Evolutionary conservation across 2,329 filamentous ascomycete genomes (phyloP), one percentile per base, ranked within the genome.

Genomic region (Exophiala dermatitidis): DNA sequence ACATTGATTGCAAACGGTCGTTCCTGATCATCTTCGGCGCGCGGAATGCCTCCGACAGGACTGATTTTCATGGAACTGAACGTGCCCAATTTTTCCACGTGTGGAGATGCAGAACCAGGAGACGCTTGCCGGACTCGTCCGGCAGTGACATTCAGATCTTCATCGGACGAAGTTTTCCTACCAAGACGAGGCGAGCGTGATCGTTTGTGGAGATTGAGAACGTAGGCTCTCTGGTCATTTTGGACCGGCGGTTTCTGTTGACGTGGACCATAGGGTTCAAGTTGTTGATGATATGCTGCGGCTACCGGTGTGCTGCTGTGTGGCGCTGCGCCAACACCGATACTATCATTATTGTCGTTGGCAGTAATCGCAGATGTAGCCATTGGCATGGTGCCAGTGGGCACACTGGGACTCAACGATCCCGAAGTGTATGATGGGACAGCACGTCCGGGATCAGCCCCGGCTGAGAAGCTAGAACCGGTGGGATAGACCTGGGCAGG

Each of bases 1-100:
- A 71, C 59, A 1, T 58, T 65, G 44, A 71, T 66, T 9, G 64
- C 66, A 61, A 66, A 71, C 2, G 69, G 69, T 5, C 62, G 59
- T 52, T 70, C 67, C 54, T 71, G 69, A 52, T 62, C 62, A 26
- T 69, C 67, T 8, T 65, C 67, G 36, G 64, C 52, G 9, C 67
- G 64, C 7, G 63, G 60, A n/a, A 66, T 62, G 32, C 66, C 63
- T 1, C 58, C 61, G 1, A 57, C 58, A 2, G 61, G 61, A 30
- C 51, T 56, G 37, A 60, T 57, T 29, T 65, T 65, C 34, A 66
- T 66, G 26, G 62, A 57, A 28, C 57, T 59, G 54, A 71, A 71
- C n/a, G 64, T 69, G 3, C 69, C 69, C 0, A 69, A 55, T 9
- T 31, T 50, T 43, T 12, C 43, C 62, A 65, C 48, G 63, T 63